Conservation (phyloP, 805 yeast species). For the Yueomyces sinensis region DNA sequence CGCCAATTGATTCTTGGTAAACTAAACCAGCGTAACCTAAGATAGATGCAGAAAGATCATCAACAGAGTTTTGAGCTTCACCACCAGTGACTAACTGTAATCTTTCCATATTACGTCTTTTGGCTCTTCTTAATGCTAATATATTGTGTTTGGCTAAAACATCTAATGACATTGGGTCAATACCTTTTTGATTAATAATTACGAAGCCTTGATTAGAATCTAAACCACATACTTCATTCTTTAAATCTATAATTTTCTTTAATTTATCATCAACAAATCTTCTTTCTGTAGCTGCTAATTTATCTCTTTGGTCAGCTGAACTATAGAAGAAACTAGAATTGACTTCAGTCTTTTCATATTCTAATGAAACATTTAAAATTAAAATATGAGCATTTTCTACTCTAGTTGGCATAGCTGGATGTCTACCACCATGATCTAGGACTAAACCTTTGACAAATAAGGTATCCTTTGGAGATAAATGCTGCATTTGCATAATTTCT, state of each 20-base stretch:
- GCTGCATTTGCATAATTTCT: slow-evolving; percentile 98
- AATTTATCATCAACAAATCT: slow-evolving; percentile 89
- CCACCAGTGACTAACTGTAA: slow-evolving; percentile 94
- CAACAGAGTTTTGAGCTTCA: slow-evolving; percentile 94
- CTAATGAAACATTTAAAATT: slow-evolving; percentile 85
- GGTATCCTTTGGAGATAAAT: slow-evolving; percentile 74
- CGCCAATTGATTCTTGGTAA: slow-evolving; percentile 88
- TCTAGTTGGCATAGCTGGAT: slow-evolving; percentile 95
- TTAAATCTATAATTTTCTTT: slow-evolving; percentile 80
- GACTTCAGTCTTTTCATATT: slow-evolving; percentile 95
- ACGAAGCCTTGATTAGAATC: slow-evolving; percentile 71
- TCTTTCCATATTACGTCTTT: slow-evolving; percentile 98
- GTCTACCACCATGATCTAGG: slow-evolving; percentile 96
- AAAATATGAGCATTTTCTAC: slow-evolving; percentile 74
- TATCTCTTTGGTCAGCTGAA: slow-evolving; percentile 90
- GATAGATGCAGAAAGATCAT: slow-evolving; percentile 66
- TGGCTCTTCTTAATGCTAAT: slow-evolving; percentile 92
- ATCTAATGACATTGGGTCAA: slow-evolving; percentile 95
- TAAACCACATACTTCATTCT: slow-evolving; percentile 78
- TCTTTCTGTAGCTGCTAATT: slow-evolving; percentile 85
- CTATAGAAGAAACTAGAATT: slow-evolving; percentile 93
- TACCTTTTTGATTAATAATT: slow-evolving; percentile 94
- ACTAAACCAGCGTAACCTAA: slow-evolving; percentile 86
- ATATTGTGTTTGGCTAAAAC: slow-evolving; percentile 86
- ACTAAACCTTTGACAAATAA: slow-evolving; percentile 78